Conservation (phyloP, 2,329 filamentous ascomycete species). For the Tolypocladium endophyticum region DNA sequence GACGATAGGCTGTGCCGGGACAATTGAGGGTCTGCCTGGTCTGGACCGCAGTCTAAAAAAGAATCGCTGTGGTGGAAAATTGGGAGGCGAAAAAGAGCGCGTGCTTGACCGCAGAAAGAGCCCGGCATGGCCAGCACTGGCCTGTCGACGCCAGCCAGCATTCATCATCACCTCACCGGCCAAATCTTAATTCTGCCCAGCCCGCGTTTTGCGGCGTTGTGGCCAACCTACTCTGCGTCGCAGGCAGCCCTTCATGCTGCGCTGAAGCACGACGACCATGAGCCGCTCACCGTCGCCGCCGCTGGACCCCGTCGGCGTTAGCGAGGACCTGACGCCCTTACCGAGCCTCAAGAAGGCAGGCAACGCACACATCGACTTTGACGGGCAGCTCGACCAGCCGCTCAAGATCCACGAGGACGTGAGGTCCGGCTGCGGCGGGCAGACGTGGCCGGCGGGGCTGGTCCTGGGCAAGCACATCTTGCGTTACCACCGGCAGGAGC, state of each 20-base stretch:
- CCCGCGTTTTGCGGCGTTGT: background rate
- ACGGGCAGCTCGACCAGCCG: slow-evolving; percentile 58
- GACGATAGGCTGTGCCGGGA: background rate
- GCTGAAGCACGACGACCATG: slow-evolving; percentile 5
- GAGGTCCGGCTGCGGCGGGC: slow-evolving; percentile 78
- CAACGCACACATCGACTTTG: slow-evolving; percentile 51
- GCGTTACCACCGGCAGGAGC: slow-evolving; percentile 52
- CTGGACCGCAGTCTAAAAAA: background rate
- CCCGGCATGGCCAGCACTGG: background rate
- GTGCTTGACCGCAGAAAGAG: background rate
- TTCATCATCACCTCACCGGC: background rate
- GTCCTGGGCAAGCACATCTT: slow-evolving; percentile 80
- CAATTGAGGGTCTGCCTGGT: background rate
- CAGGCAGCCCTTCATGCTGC: background rate
- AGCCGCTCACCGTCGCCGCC: slow-evolving; percentile 33
- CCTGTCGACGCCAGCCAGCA: background rate
- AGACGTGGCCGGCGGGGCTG: slow-evolving; percentile 91
- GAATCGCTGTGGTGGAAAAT: background rate
- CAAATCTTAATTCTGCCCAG: background rate
- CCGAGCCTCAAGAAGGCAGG: slow-evolving; percentile 46
- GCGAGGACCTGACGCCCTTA: slow-evolving; percentile 47
- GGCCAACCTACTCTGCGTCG: background rate
- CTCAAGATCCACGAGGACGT: slow-evolving; percentile 79
- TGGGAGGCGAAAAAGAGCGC: background rate
- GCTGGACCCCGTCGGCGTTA: slow-evolving; percentile 39